Evolutionary conservation across 2,329 filamentous ascomycete species (phyloP).

Genomic region (Monilinia fructigena): DNA sequence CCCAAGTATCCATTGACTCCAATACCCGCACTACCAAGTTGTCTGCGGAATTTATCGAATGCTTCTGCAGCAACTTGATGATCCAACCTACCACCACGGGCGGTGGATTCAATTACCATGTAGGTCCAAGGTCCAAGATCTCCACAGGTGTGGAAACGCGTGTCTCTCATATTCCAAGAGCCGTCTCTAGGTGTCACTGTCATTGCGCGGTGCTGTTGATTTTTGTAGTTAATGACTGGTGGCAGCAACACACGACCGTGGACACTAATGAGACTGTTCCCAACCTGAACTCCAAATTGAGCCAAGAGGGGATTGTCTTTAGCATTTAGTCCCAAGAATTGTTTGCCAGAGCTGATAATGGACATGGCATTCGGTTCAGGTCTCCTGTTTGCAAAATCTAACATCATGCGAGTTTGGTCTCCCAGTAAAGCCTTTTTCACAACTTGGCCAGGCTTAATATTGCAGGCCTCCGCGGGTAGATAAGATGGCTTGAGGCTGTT

Average conservation of each 20-base stretch:
- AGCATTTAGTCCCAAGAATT: constrained; percentile 56
- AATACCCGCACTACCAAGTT: constrained; percentile 34
- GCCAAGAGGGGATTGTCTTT: constrained; percentile 42
- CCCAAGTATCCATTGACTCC: constrained; percentile 30
- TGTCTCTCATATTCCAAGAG: constrained; percentile 66
- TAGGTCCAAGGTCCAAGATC: constrained; percentile 51
- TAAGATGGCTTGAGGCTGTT: constrained; percentile 56
- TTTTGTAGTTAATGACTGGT: constrained; percentile 60
- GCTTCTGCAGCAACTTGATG: rapidly evolving
- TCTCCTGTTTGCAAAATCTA: constrained; percentile 66
- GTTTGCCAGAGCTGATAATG: constrained; percentile 58
- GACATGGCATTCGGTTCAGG: constrained; percentile 67
- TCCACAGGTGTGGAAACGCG: constrained; percentile 56
- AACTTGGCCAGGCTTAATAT: constrained; percentile 63
- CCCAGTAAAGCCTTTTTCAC: constrained; percentile 58
- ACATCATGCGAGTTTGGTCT: constrained; percentile 66
- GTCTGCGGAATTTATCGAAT: constrained; percentile 28
- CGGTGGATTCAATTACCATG: constrained; percentile 26
- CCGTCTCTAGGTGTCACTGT: constrained; percentile 46
- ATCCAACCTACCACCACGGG: constrained; percentile 5
- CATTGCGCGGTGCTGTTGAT: constrained; percentile 31
- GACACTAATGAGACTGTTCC: constrained; percentile 63
- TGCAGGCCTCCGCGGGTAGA: constrained; percentile 65
- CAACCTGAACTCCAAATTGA: constrained; percentile 63
- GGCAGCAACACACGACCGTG: constrained; percentile 64